A percentile compares a stretch with the other conserved stretches of the same genome.
phyloP scores from a whole-genome alignment of 1,284 basidiomycete species.

The Gymnopus androsaceus region DNA sequence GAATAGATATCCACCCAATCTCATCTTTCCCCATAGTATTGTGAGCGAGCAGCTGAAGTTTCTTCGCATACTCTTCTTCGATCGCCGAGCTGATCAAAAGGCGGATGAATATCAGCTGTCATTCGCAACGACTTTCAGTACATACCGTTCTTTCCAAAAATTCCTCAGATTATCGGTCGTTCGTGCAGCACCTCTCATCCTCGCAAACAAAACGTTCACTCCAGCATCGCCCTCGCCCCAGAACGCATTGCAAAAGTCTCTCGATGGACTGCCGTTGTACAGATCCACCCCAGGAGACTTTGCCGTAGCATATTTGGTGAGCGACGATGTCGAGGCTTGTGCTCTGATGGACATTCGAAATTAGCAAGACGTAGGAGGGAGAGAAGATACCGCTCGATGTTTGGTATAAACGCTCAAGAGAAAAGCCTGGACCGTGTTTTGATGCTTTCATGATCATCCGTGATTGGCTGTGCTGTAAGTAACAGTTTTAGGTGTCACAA shows the following conservation, averaged over 20 bases:
- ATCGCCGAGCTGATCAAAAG: slow-evolving; percentile 48
- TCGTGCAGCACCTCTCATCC: slow-evolving; percentile 62
- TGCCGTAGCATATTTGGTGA: slow-evolving; percentile 14
- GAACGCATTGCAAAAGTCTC: slow-evolving; percentile 80
- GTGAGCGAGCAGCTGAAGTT: slow-evolving; percentile 64
- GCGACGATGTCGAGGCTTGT: slow-evolving; percentile 13
- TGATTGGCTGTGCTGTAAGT: no score
- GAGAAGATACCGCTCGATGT: no score
- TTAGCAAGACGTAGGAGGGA: neutral
- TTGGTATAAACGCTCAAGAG: no score
- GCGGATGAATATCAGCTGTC: neutral
- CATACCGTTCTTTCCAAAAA: slow-evolving; percentile 77
- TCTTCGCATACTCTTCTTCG: slow-evolving; percentile 79
- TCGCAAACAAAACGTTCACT: slow-evolving; percentile 68
- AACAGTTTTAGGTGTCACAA: no score
- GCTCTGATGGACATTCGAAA: slow-evolving; percentile 9
- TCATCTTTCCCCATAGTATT: slow-evolving; percentile 65
- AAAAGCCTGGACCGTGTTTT: no score
- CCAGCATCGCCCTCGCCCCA: slow-evolving; percentile 72
- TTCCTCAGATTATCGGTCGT: slow-evolving; percentile 69
- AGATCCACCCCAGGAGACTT: slow-evolving; percentile 15
- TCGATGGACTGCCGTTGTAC: slow-evolving; percentile 31
- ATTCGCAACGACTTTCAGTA: slow-evolving; percentile 17
- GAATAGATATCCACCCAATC: slow-evolving; percentile 50
- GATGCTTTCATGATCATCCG: no score